Base-by-base conservation (phyloP, 1,284 basidiomycete species). In the Sphaerobolus stellatus region DNA sequence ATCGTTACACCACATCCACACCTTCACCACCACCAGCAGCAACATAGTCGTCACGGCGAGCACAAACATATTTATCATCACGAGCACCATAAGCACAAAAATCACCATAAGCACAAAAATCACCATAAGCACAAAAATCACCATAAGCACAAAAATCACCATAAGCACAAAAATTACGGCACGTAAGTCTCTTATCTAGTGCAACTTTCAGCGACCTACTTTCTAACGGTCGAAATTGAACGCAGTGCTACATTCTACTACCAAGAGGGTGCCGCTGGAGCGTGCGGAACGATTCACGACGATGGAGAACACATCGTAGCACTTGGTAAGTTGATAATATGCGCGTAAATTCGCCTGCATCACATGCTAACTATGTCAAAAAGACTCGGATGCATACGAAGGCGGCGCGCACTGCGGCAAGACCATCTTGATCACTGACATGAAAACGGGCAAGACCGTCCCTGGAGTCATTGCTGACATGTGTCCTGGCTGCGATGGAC, bases 401-500 rank as follows among this genome's bases (percentile, higher is more conserved):
- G 68, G 78, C 31, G 52, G 52, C 40, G 22, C 16, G 6, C 44
- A 54, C 75, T 86, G 60, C 94, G 88, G 86, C 56, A 71, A 78
- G 65, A 66, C 75, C 51, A 80, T 94, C 60, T 61, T 68, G 59
- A 83, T 95, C 68, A 87, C 76, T 61, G 87, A 90, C 74, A 60
- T 61, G 24, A 61, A 69, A 50, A 86, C 83, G 70, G 75, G 78
- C 59, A 76, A 81, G 68, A 69, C 68, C n/a, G 81, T 90, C 57
- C 75, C 70, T 3, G 91, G 85, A 56, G 78, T 75, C 27, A 76
- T 94, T 62, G 86, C 79, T 16, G 93, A 95, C 64, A 83, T 78
- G 24, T 96, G 93, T 79, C 92, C 92, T n/a, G 84, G 83, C 7
- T 98, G 94, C 76, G 30, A 63, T 1, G 79, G 79, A 58, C 49